Evolutionary conservation across 306 rosid genomes (phyloP), one percentile per base, ranked within the genome.

Genomic region (Luffa acutangula): DNA sequence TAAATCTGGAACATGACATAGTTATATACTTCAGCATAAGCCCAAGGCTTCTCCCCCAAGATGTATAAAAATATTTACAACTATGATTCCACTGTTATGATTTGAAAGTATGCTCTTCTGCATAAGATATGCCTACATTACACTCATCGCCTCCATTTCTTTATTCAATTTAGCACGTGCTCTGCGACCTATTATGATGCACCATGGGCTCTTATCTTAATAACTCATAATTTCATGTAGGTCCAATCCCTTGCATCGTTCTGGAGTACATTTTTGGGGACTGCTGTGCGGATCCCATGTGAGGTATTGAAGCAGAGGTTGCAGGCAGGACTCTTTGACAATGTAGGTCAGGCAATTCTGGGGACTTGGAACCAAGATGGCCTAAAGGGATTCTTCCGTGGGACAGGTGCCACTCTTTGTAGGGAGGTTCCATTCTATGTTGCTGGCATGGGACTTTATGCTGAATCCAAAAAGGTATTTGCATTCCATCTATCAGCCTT

Each of bases 391-490:
- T 96, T 96, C 86, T 96, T 96, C 78, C 99, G 99, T 83, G 99
- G 99, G 83, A 96, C 99, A 18, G 98, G 98, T 71, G 97, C 98
- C 43, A 96, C 99, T 84, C 97, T 96, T 82, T 96, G 98, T 80
- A 89, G 99, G 18, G 99, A 96, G 87, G 98, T 96, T 86, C 99
- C 99, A 56, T 96, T 96, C 85, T 96, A 96, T 83, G 99, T 96
- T 36, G 97, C 98, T 67, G 99, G 99, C 87, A 96, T 89, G 96
- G 99, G 96, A 54, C 97, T 96, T 73, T 96, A 96, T 83, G 97
- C 96, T 41, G 99, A 96, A 88, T 91, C 98, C 57, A 93, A 91
- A 81, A 96, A 96, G 97, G 99, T 93, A 33, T 33, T 52, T 75
- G 7, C 36, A 75, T 34, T 52, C 46, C 31, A 17, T 74, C 46